Conservation (phyloP, 768 basidiomycete genomes). For the Amanita molliuscula region DNA sequence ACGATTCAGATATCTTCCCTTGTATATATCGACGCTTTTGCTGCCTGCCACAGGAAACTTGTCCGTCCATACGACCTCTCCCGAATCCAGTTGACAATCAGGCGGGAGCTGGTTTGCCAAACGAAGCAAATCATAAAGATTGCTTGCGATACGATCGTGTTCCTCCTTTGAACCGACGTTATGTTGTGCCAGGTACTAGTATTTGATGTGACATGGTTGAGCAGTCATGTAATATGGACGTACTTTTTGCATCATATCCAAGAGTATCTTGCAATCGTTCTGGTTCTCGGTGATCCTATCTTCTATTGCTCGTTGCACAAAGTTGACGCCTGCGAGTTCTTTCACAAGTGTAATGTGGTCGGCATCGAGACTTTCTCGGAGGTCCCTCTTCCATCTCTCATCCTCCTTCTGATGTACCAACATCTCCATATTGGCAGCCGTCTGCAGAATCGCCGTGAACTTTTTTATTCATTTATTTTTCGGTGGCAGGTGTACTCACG, state of each 20-base stretch:
- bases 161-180: constrained; percentile 19
- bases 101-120: constrained; percentile 37
- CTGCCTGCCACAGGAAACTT: constrained; percentile 41
- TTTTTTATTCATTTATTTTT: neutral
- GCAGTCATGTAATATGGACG: neutral
- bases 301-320: constrained; percentile 27
- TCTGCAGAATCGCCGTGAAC: constrained; percentile 23
- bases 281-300: constrained; percentile 21
- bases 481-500: constrained; percentile 16
- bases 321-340: constrained; percentile 32
- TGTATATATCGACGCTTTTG: constrained; percentile 40
- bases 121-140: constrained; percentile 40
- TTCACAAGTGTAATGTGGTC: constrained; percentile 14
- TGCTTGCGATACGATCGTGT: constrained; percentile 35
- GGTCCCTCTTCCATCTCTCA: constrained; percentile 1
- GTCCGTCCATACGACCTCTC: constrained; percentile 41
- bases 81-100: constrained; percentile 36
- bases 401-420: constrained; percentile 1
- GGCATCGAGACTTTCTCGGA: neutral
- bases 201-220: neutral
- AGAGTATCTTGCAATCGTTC: constrained; percentile 26
- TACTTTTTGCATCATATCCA: constrained; percentile 42
- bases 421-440: neutral
- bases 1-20: constrained; percentile 21
- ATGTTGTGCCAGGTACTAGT: constrained; percentile 24